phyloP scores from a whole-genome alignment of 2,329 filamentous ascomycete genomes.

The Sordariomycetes sp. region DNA sequence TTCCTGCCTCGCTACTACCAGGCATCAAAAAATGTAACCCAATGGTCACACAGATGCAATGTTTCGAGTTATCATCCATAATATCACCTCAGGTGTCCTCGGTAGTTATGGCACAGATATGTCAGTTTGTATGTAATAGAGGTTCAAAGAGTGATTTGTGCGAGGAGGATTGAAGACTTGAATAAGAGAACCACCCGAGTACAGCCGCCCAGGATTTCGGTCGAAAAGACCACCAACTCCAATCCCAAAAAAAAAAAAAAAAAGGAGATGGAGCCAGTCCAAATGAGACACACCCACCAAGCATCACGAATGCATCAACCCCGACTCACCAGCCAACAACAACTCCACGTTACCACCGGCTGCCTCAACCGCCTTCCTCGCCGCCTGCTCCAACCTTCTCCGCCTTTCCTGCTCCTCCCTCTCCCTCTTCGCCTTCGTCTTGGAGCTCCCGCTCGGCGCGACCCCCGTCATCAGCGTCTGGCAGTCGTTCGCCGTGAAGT shows the following conservation, averaged over 20 bases:
- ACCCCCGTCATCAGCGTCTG: conserved; percentile 75
- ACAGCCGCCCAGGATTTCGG: no score
- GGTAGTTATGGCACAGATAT: no score
- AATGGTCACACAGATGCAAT: no score
- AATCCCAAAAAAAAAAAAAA: no score
- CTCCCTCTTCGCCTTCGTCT: conserved; percentile 88
- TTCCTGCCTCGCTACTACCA: not conserved
- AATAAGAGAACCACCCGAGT: no score
- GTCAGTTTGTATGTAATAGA: no score
- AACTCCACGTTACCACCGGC: conserved; percentile 54
- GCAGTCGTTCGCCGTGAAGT: conserved; percentile 75
- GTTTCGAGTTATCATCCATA: no score
- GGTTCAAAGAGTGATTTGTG: no score
- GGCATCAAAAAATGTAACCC: no score
- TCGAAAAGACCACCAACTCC: no score
- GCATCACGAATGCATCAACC: not conserved
- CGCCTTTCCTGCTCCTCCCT: conserved; percentile 74
- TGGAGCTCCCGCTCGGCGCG: conserved; percentile 78
- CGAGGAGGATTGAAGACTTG: no score
- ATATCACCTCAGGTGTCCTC: no score
- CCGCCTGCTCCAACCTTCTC: conserved; percentile 52
- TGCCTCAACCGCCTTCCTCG: conserved; percentile 54
- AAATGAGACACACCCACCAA: not conserved
- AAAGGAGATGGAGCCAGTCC: not conserved
- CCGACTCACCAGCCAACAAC: conserved; percentile 32